Evolutionary conservation across 345 rosid genomes (phyloP).

Genomic region (Gossypium bickii): DNA sequence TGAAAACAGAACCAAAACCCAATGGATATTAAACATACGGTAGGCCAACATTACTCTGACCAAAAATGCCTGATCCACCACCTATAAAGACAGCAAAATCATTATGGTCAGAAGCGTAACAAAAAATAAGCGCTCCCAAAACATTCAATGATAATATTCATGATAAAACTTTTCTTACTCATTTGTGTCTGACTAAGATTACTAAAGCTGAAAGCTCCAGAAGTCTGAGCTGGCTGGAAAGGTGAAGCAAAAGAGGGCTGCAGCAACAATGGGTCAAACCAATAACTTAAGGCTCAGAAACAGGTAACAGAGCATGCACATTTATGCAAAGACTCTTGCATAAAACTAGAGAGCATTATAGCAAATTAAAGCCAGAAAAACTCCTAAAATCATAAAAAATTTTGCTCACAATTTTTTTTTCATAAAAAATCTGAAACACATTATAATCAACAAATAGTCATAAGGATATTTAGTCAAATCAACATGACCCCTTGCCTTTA

Average conservation of each 20-base stretch:
- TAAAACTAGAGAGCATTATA: neutral
- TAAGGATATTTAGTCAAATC: neutral
- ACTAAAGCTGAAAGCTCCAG: constrained; percentile 41
- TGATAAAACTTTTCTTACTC: constrained; percentile 31
- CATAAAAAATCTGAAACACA: neutral
- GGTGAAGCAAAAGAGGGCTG: constrained; percentile 12
- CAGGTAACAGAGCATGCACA: neutral
- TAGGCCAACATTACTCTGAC: constrained; percentile 49
- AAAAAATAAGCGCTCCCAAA: neutral
- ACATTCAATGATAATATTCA: constrained; percentile 6
- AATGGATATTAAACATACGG: constrained; percentile 36
- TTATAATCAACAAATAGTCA: neutral
- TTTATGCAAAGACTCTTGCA: neutral
- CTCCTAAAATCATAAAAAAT: constrained; percentile 21
- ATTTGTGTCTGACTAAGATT: constrained; percentile 53
- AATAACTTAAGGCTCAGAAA: neutral
- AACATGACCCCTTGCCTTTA: neutral
- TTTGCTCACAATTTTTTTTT: constrained; percentile 20
- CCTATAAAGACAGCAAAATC: constrained; percentile 26
- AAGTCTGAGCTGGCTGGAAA: constrained; percentile 8
- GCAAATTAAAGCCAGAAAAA: neutral
- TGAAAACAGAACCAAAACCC: neutral
- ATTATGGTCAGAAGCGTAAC: constrained; percentile 6
- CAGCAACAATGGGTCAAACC: neutral
- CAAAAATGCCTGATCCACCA: constrained; percentile 43